A percentile compares a stretch with the other conserved stretches of the same genome.
These are phyloP conservation scores for Aurantiochytrium sp. DNA, from an alignment of 108 stramenopile species.

Conservation along the genomic window DNA sequence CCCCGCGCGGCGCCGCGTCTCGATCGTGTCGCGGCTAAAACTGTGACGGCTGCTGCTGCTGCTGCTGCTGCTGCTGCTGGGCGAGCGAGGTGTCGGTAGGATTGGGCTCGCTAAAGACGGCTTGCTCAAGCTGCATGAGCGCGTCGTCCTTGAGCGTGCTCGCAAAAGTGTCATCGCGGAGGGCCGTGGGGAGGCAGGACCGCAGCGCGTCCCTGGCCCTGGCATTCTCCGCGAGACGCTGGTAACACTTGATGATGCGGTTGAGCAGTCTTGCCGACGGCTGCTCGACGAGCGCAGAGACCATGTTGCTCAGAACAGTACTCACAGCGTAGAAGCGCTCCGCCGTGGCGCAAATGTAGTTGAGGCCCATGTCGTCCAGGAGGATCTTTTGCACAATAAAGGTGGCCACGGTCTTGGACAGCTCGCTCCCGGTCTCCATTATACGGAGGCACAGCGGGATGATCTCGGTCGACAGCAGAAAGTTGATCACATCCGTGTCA, in stretches of 20 bases:
- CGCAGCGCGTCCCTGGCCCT: constrained; percentile 89
- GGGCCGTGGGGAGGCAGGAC: constrained; percentile 78
- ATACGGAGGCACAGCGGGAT: constrained; percentile 70
- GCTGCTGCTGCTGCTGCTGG: background rate
- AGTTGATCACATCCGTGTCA: constrained; percentile 92
- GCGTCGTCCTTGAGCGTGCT: constrained; percentile 73
- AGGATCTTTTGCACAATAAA: constrained; percentile 99
- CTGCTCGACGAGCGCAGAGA: constrained; percentile 70
- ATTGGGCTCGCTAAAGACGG: background rate
- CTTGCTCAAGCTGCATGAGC: constrained; percentile 65
- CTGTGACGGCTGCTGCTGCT: background rate
- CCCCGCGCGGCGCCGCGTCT: too few species aligned
- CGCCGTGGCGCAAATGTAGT: constrained; percentile 97
- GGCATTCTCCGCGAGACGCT: constrained; percentile 85
- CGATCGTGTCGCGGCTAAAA: too few species aligned
- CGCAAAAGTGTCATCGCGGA: constrained; percentile 81
- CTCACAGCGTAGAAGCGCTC: constrained; percentile 97
- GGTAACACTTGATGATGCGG: constrained; percentile 95
- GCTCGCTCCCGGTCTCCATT: constrained; percentile 90
- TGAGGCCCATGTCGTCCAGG: constrained; percentile 89
- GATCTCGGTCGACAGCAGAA: constrained; percentile 87
- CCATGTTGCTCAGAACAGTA: constrained; percentile 89
- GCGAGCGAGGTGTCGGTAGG: background rate
- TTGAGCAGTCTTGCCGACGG: constrained; percentile 90
- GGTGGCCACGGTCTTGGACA: constrained; percentile 86